Conservation (phyloP, 176 grass and related monocot species). For the Aegilops umbellulata region DNA sequence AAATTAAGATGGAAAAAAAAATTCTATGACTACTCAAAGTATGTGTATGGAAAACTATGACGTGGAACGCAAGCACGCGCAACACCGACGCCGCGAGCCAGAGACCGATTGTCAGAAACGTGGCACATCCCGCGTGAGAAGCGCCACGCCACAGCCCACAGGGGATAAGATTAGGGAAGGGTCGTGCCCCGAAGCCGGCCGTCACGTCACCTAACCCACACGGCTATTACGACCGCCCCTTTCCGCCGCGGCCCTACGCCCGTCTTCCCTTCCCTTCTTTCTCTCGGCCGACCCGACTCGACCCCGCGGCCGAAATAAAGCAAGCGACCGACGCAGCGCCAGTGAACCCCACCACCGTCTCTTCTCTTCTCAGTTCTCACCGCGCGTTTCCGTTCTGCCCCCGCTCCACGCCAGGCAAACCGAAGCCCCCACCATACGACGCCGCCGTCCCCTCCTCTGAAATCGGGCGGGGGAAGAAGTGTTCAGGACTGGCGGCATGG, state of each 20-base stretch:
- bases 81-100: neutral
- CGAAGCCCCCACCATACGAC: neutral
- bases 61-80: neutral
- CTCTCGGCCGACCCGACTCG: neutral
- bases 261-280: neutral
- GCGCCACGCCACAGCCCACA: neutral
- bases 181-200: neutral
- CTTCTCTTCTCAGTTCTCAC: neutral
- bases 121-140: slow-evolving; percentile 6
- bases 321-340: neutral
- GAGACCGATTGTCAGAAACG: neutral
- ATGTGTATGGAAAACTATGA: neutral
- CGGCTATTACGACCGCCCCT: neutral
- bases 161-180: neutral
- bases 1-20: too few species aligned
- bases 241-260: slow-evolving; percentile 4
- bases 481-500: slow-evolving; percentile 36
- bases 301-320: neutral
- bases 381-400: neutral
- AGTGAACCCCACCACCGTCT: neutral
- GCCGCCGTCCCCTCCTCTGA: neutral
- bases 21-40: too few species aligned
- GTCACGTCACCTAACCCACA: neutral
- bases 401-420: neutral
- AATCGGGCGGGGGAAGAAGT: neutral